Conservation (phyloP, 345 rosid genomes). For the Brassica cretica region DNA sequence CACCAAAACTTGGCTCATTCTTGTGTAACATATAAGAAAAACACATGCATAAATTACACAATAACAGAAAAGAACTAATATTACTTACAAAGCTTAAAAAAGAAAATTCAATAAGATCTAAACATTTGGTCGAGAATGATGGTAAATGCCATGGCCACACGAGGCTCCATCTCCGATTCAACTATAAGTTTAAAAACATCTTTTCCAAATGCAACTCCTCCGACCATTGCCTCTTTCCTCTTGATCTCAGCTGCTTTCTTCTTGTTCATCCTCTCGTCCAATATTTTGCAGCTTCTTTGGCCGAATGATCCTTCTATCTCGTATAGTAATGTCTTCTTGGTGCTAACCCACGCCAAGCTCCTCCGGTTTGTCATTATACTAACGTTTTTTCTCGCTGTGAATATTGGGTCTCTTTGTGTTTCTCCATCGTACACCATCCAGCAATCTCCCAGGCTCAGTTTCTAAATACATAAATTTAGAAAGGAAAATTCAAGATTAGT, state of each 20-base stretch:
- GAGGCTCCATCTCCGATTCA: constrained; percentile 57
- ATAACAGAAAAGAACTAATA: constrained; percentile 14
- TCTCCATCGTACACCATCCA: constrained; percentile 92
- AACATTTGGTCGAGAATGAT: constrained; percentile 92
- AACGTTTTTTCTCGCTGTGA: constrained; percentile 56
- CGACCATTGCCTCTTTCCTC: constrained; percentile 57
- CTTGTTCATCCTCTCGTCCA: constrained; percentile 51
- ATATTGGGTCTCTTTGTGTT: constrained; percentile 50
- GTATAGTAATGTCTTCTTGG: constrained; percentile 40
- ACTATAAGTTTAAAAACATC: constrained; percentile 78
- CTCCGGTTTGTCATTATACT: constrained; percentile 47
- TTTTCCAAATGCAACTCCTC: constrained; percentile 65
- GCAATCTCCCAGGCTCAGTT: constrained; percentile 65
- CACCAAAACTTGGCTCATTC: neutral
- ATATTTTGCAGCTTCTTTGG: constrained; percentile 62
- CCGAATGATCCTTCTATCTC: constrained; percentile 81
- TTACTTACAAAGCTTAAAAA: constrained; percentile 10
- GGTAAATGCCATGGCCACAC: constrained; percentile 79
- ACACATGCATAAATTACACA: constrained; percentile 27
- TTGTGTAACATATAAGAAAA: constrained; percentile 17
- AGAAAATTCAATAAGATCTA: constrained; percentile 46
- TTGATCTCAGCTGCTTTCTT: constrained; percentile 65
- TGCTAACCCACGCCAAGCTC: constrained; percentile 58
- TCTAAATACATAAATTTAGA: constrained; percentile 41
- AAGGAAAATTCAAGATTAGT: neutral